Base-by-base conservation (phyloP, 2,329 filamentous ascomycete genomes). In the Dactylonectria macrodidyma region DNA sequence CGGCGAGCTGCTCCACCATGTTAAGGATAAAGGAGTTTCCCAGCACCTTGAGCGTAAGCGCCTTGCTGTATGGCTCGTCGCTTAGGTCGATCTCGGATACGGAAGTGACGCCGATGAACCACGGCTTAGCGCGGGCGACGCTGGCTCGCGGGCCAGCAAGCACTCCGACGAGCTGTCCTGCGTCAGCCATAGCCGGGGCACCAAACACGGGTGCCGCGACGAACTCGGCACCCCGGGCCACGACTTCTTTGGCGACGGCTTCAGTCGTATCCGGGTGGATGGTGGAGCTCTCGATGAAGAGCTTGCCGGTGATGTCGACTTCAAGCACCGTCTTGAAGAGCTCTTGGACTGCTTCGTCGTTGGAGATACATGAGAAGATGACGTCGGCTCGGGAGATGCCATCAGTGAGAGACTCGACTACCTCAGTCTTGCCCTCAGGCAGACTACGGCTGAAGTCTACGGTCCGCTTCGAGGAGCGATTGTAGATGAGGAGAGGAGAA, bases 201-300 rank as follows among this genome's bases (percentile, higher is more conserved):
- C 92, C 92, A 75, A 95, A 95, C 5, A 95, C 89, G 19, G 87
- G 87, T 5, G 84, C 86, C 1, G 93, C 92, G 19, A 97, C 89
- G 76, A 97, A 97, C 46, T 90, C 85, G 2, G 88, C 94, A 6
- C 92, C 92, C 26, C 86, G 85, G 2, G 79, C 85, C 12, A 84
- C 83, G 67, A 92, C 83, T 30, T 81, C 84, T 72, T 89, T 84
- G 30, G 91, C 91, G 3, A 94, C 81, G 30, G 85, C 85, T 68
- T 93, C 88, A 1, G 93, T 93, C 4, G 93, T 94, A 62, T 95
- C 92, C 0, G 95, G 95, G 79, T 96, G 93, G 41, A 97, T 89
- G 30, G 95, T 97, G 3, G 93, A 96, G 85, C 92, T 95, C 78
- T 97, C 95, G 36, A 97, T 88, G 72, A 97, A 91, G 16, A 96